Evolutionary conservation across 495 filamentous ascomycete genomes (phyloP).

Genomic region (Penicillium samsonianum): DNA sequence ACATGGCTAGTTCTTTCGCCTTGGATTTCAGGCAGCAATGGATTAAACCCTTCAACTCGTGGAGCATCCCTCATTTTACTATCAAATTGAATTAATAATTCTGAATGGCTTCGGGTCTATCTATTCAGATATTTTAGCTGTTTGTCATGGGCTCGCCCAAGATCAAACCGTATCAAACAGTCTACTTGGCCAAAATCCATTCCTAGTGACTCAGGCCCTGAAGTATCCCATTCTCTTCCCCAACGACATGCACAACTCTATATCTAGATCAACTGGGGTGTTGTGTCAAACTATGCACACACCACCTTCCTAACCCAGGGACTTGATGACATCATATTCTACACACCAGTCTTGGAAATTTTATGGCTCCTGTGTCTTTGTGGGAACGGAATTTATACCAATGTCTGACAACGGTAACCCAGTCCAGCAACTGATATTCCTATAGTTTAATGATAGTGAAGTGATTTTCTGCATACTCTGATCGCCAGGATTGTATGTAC

Average conservation of each 20-base stretch:
- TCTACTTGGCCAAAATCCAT: neutral
- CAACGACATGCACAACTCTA: neutral
- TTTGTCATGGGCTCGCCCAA: neutral
- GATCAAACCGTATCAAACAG: neutral
- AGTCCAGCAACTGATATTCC: neutral
- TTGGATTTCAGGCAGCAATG: neutral
- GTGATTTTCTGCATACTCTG: neutral
- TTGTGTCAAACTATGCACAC: neutral
- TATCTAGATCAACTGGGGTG: neutral
- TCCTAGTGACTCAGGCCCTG: neutral
- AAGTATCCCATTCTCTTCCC: neutral
- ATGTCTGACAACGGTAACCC: neutral
- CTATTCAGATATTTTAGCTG: neutral
- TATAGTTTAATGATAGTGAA: neutral
- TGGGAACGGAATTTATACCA: neutral
- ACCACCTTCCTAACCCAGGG: slow-evolving; percentile 5
- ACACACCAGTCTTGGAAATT: neutral
- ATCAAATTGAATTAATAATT: neutral
- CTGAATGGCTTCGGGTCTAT: neutral
- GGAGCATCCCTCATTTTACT: no score
- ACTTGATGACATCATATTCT: neutral
- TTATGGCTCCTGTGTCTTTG: neutral
- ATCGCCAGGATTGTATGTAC: neutral
- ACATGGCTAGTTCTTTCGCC: neutral
- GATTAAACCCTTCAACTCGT: neutral